Evolutionary conservation across 176 grass and related monocot species (phyloP), one percentile per base, ranked within the genome.

Genomic region (Triticum urartu): DNA sequence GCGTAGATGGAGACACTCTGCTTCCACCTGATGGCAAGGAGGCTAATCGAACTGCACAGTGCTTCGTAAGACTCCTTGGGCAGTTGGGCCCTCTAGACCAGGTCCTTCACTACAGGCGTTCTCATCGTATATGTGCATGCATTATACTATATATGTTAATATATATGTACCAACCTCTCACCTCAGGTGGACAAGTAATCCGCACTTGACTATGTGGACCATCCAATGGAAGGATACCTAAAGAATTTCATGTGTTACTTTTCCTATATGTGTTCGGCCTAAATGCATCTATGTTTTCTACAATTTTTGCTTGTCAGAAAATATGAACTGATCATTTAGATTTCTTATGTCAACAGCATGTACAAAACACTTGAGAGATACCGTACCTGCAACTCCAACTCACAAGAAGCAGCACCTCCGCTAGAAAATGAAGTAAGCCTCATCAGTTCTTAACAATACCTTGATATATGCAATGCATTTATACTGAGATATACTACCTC

Each of bases 321-420:
- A n/a, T 58, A 58, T 26, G 5, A 75, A 14, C 84, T 52, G 59
- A 75, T 59, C 52, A 64, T 9, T 61, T 60, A 2, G 9, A 67
- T 58, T 50, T 58, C 15, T 52, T 91, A 59, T 85, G 39, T 18
- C 20, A 70, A 42, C 84, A 97, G 95, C 87, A 97, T 97, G 89
- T 88, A 85, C 86, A 97, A 87, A 79, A 97, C 92, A 77, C 82
- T 97, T 10, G 92, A 95, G 79, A 97, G 89, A 82, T 97, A 95
- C 32, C 95, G 92, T 68, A 95, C 72, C 64, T 91, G 92, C 72
- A 75, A 75, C 72, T 75, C 45, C 81, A 87, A 64, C 62, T 78
- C 87, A 79, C 83, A 84, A 47, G 95, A 97, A 84, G 87, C 77
- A 80, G 77, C 64, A 20, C 59, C 81, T 61, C 89, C 89, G 21